Percentiles rank a stretch among this genome's conserved stretches.
Evolutionary conservation across 1,284 basidiomycete genomes (phyloP).

Genomic region (Heterobasidion irregulare): DNA sequence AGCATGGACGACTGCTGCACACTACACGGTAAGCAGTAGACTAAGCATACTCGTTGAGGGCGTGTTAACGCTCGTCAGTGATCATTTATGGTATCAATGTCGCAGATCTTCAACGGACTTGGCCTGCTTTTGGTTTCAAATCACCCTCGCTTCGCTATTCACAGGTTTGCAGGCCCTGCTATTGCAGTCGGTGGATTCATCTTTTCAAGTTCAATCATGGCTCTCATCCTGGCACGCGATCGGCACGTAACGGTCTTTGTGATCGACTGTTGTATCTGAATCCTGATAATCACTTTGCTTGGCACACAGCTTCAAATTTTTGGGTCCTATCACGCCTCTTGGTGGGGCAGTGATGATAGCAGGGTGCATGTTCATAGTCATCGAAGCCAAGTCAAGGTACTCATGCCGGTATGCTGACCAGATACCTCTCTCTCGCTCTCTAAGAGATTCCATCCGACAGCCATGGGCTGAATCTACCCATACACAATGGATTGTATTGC

Average conservation of each 20-base stretch:
- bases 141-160: conserved; percentile 58
- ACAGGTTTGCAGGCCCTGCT: conserved; percentile 65
- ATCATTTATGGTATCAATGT: background rate
- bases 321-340: conserved; percentile 73
- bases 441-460: conserved; percentile 15
- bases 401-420: conserved; percentile 14
- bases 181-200: conserved; percentile 53
- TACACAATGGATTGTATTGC: too few species aligned
- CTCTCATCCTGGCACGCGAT: conserved; percentile 50
- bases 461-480: too few species aligned
- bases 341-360: conserved; percentile 71
- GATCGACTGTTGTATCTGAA: background rate
- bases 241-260: conserved; percentile 23
- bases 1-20: conserved; percentile 56
- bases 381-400: background rate
- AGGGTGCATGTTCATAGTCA: conserved; percentile 44
- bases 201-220: conserved; percentile 70
- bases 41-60: background rate
- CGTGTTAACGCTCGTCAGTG: background rate
- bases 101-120: conserved; percentile 71
- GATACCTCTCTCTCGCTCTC: conserved; percentile 46
- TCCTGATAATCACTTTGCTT: background rate
- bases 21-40: conserved; percentile 47
- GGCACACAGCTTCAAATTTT: conserved; percentile 38
- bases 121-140: conserved; percentile 64